A percentile compares a stretch with the other conserved stretches of the same genome.
Evolutionary conservation across 768 basidiomycete genomes (phyloP).

Genomic region (Leccinum subgranulosum): DNA sequence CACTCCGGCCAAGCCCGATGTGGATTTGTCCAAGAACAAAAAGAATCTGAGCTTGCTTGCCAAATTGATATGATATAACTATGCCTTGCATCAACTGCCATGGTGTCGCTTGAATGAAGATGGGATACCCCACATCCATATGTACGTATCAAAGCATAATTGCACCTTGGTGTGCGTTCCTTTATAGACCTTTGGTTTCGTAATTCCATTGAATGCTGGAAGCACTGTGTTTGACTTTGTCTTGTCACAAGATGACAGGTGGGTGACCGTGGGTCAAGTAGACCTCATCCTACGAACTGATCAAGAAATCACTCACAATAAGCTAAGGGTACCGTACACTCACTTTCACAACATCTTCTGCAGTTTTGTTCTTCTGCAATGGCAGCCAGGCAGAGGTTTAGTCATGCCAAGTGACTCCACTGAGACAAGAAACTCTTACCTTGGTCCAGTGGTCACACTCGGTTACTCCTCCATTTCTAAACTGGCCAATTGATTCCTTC

Average conservation of each 20-base stretch:
- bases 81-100: too few relatives aligned
- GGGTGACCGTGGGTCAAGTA: constrained; percentile 56
- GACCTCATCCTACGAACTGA: constrained; percentile 52
- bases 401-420: neutral
- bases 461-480: constrained; percentile 59
- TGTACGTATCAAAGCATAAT: too few relatives aligned
- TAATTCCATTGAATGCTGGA: too few relatives aligned
- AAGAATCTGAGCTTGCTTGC: constrained; percentile 59
- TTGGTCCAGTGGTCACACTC: constrained; percentile 49
- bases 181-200: too few relatives aligned
- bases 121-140: too few relatives aligned
- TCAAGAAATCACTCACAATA: neutral
- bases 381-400: constrained; percentile 24
- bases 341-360: constrained; percentile 65
- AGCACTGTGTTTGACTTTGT: too few relatives aligned
- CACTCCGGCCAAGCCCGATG: constrained; percentile 60
- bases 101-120: too few relatives aligned
- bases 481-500: neutral
- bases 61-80: constrained; percentile 55
- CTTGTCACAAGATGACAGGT: too few relatives aligned
- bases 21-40: constrained; percentile 41
- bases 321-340: constrained; percentile 22
- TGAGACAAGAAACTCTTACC: constrained; percentile 32
- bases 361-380: constrained; percentile 41
- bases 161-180: too few relatives aligned